Conservation (phyloP, 768 basidiomycete genomes). For the Termitomyces sp. region DNA sequence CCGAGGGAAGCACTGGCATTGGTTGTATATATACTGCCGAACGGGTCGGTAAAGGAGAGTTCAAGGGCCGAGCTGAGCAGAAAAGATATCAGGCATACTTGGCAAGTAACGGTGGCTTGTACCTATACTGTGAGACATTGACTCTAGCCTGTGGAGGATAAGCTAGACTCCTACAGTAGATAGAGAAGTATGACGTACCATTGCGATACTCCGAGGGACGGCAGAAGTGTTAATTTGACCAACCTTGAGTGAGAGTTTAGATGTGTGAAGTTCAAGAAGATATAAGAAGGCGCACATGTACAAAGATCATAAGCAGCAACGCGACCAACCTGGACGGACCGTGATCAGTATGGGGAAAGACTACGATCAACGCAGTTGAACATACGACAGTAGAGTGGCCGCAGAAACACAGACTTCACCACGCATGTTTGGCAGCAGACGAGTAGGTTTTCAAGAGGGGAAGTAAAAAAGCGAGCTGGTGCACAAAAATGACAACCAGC, state of each 20-base stretch:
- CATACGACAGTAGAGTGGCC: slow-evolving; percentile 70
- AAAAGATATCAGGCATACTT: not conserved
- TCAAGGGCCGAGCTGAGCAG: slow-evolving; percentile 44
- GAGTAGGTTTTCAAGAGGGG: slow-evolving; percentile 13
- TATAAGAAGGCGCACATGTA: slow-evolving; percentile 51
- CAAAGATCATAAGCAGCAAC: slow-evolving; percentile 68
- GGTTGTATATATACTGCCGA: slow-evolving; percentile 57
- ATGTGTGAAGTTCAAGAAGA: slow-evolving; percentile 15
- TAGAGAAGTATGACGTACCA: slow-evolving; percentile 41
- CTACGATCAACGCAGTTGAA: slow-evolving; percentile 14
- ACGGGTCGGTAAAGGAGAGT: slow-evolving; percentile 48
- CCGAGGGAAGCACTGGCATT: slow-evolving; percentile 61
- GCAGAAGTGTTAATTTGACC: slow-evolving; percentile 77
- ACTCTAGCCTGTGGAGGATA: slow-evolving; percentile 46
- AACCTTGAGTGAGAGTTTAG: slow-evolving; percentile 40
- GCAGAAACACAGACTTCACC: slow-evolving; percentile 74
- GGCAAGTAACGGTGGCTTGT: not conserved
- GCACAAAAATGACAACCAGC: slow-evolving; percentile 15
- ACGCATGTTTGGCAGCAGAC: slow-evolving; percentile 40
- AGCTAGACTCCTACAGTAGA: not conserved
- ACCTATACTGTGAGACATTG: slow-evolving; percentile 68
- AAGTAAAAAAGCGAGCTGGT: slow-evolving; percentile 15
- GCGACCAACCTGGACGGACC: slow-evolving; percentile 34
- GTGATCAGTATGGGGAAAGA: slow-evolving; percentile 14
- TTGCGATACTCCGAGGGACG: slow-evolving; percentile 64